Evolutionary conservation across 768 basidiomycete genomes (phyloP), one percentile per base, ranked within the genome.

Genomic region (Cyclocybe cylindracea): DNA sequence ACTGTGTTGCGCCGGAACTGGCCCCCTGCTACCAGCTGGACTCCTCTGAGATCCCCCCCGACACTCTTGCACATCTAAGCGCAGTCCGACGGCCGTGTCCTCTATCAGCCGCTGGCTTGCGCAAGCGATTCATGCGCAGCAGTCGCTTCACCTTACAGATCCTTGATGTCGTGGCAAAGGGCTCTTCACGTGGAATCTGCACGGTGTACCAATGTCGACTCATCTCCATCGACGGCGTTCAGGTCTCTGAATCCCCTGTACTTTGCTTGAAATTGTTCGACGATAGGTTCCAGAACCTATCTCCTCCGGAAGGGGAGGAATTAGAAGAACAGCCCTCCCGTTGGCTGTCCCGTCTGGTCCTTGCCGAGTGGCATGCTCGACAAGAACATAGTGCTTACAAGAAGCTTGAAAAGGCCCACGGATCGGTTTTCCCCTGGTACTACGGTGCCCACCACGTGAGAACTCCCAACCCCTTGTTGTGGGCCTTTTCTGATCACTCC

Each of bases 381-480:
- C 63, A 61, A 33, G 60, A 66, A 49, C 49, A 52, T 7, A 43
- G 40, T 35, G 58, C 60, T 9, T 66, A 66, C 40, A 49, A 65
- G 19, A 63, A 66, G 55, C 58, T 66, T 35, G 51, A 10, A 31
- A 35, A 56, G n/a, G 56, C 46, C 13, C 65, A 65, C 55, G 65
- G 65, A 29, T 51, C 62, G 5, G n/a, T 61, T 4, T 33, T 65
- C 50, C 65, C 65, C 42, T 66, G 64, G 65, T 66, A 61, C 34
- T 66, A 65, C 45, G 64, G 65, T 32, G 45, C 33, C 4, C 62
- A 66, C 44, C 53, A 61, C 60, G 65, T 63, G 44, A 48, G n/a
- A 2, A 5, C 40, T 32, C 24, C n/a, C 10, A 39, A 24, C 33
- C 18, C 3, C 33, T 38, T 18, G 36, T 32, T 33, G 39, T 6